These are phyloP conservation scores for Phytopythium oedochilum DNA, from an alignment of 352 stramenopile species.

Conservation along the genomic window DNA sequence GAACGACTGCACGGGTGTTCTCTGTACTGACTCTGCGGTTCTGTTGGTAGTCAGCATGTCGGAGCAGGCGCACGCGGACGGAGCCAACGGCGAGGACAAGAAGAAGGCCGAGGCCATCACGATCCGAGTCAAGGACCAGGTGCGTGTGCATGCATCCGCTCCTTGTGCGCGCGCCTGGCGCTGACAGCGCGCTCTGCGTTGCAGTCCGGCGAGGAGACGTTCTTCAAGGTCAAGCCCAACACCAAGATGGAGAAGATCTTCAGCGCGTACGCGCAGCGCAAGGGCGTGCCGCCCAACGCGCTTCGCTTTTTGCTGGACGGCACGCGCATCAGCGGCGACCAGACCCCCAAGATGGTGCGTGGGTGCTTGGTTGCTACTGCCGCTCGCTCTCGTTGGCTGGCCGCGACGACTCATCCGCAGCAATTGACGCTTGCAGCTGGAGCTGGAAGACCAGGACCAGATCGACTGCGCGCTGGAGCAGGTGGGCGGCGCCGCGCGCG, in stretches of 20 bases:
- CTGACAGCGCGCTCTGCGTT: background rate
- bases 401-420: no score
- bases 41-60: no score
- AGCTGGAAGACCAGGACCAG: slow-evolving; percentile 98
- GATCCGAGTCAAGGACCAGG: slow-evolving; percentile 86
- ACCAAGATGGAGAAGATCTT: slow-evolving; percentile 99
- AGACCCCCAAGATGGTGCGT: slow-evolving; percentile 91
- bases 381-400: background rate
- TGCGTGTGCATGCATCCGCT: no score
- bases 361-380: background rate
- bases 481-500: slow-evolving; percentile 48
- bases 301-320: slow-evolving; percentile 97
- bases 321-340: slow-evolving; percentile 91
- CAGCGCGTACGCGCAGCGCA: slow-evolving; percentile 93
- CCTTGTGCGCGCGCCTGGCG: no score
- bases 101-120: slow-evolving; percentile 87
- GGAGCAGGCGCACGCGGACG: slow-evolving; percentile 52
- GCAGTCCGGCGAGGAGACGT: slow-evolving; percentile 93
- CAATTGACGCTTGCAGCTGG: no score
- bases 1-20: no score
- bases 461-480: slow-evolving; percentile 96
- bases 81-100: slow-evolving; percentile 61
- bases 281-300: slow-evolving; percentile 86
- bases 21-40: no score
- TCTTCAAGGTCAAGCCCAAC: slow-evolving; percentile 99